Conservation (phyloP, 495 filamentous ascomycete genomes). For the Rhypophila decipiens region DNA sequence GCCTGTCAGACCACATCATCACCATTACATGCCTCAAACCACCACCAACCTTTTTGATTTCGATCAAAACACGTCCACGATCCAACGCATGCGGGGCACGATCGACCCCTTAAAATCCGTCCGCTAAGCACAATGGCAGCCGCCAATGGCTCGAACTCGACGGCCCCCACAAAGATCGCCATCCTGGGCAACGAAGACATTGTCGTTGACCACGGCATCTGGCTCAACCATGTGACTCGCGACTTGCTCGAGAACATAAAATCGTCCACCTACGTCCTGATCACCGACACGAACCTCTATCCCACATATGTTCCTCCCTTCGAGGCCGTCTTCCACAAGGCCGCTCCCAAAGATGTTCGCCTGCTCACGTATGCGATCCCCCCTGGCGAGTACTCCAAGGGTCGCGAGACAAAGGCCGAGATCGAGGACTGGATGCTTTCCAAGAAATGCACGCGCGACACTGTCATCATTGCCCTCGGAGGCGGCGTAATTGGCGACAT, state of each 20-base stretch:
- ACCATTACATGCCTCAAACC: not conserved
- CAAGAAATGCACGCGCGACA: slow-evolving; percentile 87
- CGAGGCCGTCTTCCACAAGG: slow-evolving; percentile 59
- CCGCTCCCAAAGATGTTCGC: slow-evolving; percentile 51
- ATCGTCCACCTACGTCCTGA: slow-evolving; percentile 89
- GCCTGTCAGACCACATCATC: too few species aligned
- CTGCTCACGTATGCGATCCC: slow-evolving; percentile 82
- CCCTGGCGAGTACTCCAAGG: slow-evolving; percentile 90
- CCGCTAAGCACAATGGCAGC: slow-evolving; percentile 18
- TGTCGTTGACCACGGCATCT: slow-evolving; percentile 86
- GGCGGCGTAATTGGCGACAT: slow-evolving; percentile 97
- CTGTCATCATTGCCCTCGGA: slow-evolving; percentile 90
- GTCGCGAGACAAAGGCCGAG: slow-evolving; percentile 83
- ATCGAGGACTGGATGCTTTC: slow-evolving; percentile 97
- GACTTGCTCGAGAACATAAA: slow-evolving; percentile 72
- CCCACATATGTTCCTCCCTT: slow-evolving; percentile 74
- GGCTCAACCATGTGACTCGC: slow-evolving; percentile 70
- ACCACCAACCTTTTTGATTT: not conserved
- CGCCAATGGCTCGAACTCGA: slow-evolving; percentile 22
- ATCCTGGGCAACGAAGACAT: slow-evolving; percentile 67
- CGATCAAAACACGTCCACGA: not conserved
- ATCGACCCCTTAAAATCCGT: slow-evolving; percentile 13
- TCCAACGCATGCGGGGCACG: slow-evolving; percentile 22
- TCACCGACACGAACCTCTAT: slow-evolving; percentile 91
- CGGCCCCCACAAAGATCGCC: slow-evolving; percentile 45